Evolutionary conservation across 345 rosid genomes (phyloP).

Genomic region (Heritiera littoralis): DNA sequence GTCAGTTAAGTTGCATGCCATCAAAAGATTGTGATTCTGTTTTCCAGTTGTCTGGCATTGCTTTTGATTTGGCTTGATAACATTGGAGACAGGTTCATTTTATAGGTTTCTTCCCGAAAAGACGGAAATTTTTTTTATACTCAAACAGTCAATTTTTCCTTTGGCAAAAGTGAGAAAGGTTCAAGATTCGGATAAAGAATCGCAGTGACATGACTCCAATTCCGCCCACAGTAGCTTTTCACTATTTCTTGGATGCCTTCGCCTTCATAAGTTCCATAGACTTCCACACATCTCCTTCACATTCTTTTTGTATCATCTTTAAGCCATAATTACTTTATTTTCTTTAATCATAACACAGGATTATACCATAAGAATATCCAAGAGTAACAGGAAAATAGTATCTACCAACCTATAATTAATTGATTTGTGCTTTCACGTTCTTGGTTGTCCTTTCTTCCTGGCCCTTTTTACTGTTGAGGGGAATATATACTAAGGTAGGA

Average conservation of each 20-base stretch:
- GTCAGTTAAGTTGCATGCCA: not conserved
- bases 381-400: too few species aligned
- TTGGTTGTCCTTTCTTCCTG: not conserved
- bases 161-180: not conserved
- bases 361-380: not conserved
- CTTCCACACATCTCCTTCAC: not conserved
- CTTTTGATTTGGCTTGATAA: not conserved
- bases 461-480: not conserved
- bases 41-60: not conserved
- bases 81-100: not conserved
- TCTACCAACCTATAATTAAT: not conserved
- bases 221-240: not conserved
- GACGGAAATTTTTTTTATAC: not conserved
- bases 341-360: not conserved
- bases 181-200: not conserved
- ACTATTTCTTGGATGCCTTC: not conserved
- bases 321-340: not conserved
- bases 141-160: not conserved
- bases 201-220: not conserved
- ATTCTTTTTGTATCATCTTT: not conserved
- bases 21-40: not conserved
- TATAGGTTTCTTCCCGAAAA: not conserved
- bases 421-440: conserved; percentile 1
- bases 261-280: not conserved
- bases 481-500: not conserved